Base-by-base conservation (phyloP, 371 early-diverging fungal species). In the Mucor racemosus region DNA sequence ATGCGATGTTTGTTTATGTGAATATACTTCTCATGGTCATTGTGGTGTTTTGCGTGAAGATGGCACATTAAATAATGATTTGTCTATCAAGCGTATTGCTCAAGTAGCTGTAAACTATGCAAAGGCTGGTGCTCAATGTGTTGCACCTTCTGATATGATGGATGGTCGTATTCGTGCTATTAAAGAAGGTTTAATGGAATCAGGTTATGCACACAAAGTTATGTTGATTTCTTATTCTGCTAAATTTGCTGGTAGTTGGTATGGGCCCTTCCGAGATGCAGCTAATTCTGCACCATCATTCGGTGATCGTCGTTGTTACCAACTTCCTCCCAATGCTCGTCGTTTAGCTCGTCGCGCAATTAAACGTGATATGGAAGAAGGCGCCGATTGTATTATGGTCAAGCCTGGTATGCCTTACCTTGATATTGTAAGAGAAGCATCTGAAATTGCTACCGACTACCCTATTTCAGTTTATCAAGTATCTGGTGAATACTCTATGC, bases 91-190 rank as follows among this genome's bases (percentile, higher is more conserved):
- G 58, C 88, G 97, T 19, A 61, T 98, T 42, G 95, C 95, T 1
- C 87, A 95, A 60, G 94, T 97, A 0, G 88, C 96, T 8, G 80
- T 95, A 36, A 86, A 84, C 48, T 97, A 96, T 78, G 97, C 97
- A 13, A 79, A 89, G 39, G 97, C 97, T 0, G 95, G 93, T 26
- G 88, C 87, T 46, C 94, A 97, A 39, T 86, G 94, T 64, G 90
- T 98, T 6, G 94, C 97, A 2, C 99, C 99, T 7, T 93, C 94
- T 6, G 99, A 99, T 73, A 99, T 99, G 99, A 97, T 97, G 97
- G 98, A 97, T 65, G 95, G 96, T 31, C 91, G 99, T 61, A 92
- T 99, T 72, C 80, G 84, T 57, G 94, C 95, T 6, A 97, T 99
- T 76, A 98, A 98, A 83, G 77, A 90, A 63, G 85, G 84, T 0